A percentile compares a stretch with the other conserved stretches of the same genome.
Evolutionary conservation across 2,329 filamentous ascomycete species (phyloP).

Genomic region (Microdochium trichocladiopsis): DNA sequence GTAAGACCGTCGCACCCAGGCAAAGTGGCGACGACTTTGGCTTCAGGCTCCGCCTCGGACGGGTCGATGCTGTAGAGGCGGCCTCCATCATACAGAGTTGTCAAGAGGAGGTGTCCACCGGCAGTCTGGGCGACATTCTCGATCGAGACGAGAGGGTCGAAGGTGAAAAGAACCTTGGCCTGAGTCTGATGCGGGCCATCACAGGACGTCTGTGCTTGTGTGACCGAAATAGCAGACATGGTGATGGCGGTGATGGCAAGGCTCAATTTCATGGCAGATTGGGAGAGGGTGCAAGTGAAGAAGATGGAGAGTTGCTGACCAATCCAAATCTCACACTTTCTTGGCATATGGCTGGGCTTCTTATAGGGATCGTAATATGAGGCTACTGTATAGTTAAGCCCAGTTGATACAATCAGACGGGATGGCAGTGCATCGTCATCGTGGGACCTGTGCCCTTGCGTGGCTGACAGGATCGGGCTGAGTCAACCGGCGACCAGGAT

Average conservation of each 20-base stretch:
- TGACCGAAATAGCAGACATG: neutral
- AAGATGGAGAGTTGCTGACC: too few species aligned
- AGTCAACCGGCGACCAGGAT: neutral
- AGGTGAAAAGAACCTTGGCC: neutral
- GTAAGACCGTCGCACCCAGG: slow-evolving; percentile 1
- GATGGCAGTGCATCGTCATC: too few species aligned
- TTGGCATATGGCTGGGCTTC: too few species aligned
- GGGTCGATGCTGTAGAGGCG: slow-evolving; percentile 5
- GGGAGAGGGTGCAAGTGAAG: neutral
- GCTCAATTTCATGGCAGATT: neutral
- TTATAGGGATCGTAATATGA: too few species aligned
- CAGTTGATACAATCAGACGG: too few species aligned
- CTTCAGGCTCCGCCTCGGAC: neutral
- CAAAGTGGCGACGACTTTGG: slow-evolving; percentile 5
- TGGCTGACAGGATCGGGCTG: neutral
- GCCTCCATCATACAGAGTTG: slow-evolving; percentile 3
- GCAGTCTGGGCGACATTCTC: slow-evolving; percentile 22
- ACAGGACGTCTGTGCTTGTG: neutral
- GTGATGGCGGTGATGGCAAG: neutral
- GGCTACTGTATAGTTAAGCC: too few species aligned
- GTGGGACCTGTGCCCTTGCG: too few species aligned
- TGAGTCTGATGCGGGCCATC: neutral
- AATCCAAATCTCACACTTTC: too few species aligned
- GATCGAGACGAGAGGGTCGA: slow-evolving; percentile 6
- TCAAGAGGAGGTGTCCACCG: slow-evolving; percentile 23